Conservation (phyloP, 768 basidiomycete species). For the Lanmaoa pseudosensibilis region DNA sequence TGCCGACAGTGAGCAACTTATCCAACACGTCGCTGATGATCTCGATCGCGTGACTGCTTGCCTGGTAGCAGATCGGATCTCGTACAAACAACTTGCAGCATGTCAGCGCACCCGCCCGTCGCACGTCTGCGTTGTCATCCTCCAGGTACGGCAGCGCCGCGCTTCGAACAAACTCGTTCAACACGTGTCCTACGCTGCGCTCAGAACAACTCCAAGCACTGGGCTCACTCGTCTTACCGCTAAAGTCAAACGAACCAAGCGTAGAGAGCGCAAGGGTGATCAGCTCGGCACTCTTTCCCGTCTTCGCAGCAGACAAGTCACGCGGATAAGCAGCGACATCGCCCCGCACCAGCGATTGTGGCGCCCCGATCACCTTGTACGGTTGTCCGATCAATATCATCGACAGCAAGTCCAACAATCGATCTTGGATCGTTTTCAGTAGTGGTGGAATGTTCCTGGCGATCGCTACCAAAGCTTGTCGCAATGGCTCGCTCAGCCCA, state of each 20-base stretch:
- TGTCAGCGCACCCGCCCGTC: conserved; percentile 86
- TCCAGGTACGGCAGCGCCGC: conserved; percentile 93
- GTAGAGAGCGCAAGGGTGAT: conserved; percentile 84
- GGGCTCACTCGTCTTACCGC: conserved; percentile 49
- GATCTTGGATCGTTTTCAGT: conserved; percentile 91
- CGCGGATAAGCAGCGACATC: conserved; percentile 50
- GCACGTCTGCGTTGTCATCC: conserved; percentile 84
- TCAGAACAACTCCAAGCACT: conserved; percentile 11
- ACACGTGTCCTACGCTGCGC: conserved; percentile 65
- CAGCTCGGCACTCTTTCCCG: conserved; percentile 64
- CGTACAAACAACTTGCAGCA: conserved; percentile 90
- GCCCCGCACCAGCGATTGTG: conserved; percentile 54
- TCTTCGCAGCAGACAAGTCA: conserved; percentile 52
- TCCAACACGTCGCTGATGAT: conserved; percentile 98
- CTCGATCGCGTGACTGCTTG: conserved; percentile 93
- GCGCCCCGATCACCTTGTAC: conserved; percentile 88
- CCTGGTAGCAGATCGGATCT: conserved; percentile 95
- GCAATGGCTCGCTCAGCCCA: conserved; percentile 86
- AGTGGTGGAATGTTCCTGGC: conserved; percentile 87
- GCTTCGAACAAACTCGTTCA: conserved; percentile 93
- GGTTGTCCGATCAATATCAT: conserved; percentile 76
- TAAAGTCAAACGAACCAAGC: conserved; percentile 92
- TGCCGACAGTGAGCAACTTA: conserved; percentile 91
- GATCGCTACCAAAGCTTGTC: conserved; percentile 80
- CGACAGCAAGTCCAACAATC: conserved; percentile 84